Percentiles rank a stretch among this genome's conserved stretches.
Conservation (phyloP, 148 eudicot genomes). For the Rheum nobile region DNA sequence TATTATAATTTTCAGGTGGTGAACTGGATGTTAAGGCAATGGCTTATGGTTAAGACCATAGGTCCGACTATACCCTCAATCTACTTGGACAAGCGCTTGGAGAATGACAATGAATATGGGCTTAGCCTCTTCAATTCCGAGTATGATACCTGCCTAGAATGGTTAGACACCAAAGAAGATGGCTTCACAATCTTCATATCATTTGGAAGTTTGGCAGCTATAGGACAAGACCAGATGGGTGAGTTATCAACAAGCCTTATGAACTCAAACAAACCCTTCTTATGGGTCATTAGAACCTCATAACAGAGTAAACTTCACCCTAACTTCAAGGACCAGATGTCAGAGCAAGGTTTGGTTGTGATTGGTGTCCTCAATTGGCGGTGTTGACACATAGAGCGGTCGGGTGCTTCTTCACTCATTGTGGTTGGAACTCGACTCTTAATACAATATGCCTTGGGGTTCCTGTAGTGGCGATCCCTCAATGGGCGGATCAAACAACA, state of each 20-base stretch:
- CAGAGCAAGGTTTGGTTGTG: background rate
- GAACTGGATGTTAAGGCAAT: constrained; percentile 14
- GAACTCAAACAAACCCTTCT: constrained; percentile 13
- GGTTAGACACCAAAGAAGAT: constrained; percentile 22
- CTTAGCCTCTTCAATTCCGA: constrained; percentile 19
- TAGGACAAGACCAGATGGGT: constrained; percentile 18
- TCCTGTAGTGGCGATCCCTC: constrained; percentile 7
- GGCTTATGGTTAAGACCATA: constrained; percentile 20
- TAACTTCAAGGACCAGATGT: background rate
- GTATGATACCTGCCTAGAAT: constrained; percentile 14
- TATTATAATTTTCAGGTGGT: constrained; percentile 15
- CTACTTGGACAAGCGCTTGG: constrained; percentile 16
- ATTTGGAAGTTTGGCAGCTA: constrained; percentile 30
- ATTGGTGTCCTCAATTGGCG: constrained; percentile 10
- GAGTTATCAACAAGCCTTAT: constrained; percentile 26
- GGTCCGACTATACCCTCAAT: constrained; percentile 30
- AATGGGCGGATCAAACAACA: background rate
- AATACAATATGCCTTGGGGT: constrained; percentile 6
- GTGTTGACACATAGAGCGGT: constrained; percentile 2
- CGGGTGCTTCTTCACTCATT: constrained; percentile 7
- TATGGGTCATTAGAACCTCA: constrained; percentile 29
- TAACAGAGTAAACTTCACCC: constrained; percentile 22
- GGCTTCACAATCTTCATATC: constrained; percentile 28
- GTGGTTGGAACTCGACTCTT: constrained; percentile 9
- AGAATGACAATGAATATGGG: constrained; percentile 23